Conservation (phyloP, 768 basidiomycete species). For the Rhizopogon rudus region DNA sequence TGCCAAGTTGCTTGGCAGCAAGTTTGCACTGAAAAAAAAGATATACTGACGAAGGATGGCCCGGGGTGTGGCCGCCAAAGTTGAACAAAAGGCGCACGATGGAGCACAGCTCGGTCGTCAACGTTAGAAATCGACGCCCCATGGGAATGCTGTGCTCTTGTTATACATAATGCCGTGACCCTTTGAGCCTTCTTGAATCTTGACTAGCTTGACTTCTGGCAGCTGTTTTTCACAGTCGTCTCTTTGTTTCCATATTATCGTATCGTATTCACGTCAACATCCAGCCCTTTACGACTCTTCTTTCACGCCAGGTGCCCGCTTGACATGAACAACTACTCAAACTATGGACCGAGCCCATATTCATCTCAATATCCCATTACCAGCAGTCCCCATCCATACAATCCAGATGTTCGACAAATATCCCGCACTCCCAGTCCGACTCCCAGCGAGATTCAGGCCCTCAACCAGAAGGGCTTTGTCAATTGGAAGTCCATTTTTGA, state of each 20-base stretch:
- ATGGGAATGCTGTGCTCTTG: not conserved
- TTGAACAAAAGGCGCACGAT: not conserved
- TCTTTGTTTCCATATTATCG: not conserved
- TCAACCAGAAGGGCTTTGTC: conserved; percentile 36
- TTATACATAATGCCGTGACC: not conserved
- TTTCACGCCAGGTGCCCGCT: not conserved
- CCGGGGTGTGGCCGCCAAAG: no score
- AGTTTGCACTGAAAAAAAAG: no score
- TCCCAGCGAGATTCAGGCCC: conserved; percentile 49
- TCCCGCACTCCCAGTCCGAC: conserved; percentile 59
- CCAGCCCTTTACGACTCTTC: not conserved
- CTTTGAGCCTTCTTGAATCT: not conserved
- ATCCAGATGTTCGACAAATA: conserved; percentile 11
- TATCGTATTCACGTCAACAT: not conserved
- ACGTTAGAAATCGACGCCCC: not conserved
- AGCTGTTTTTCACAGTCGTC: conserved; percentile 3
- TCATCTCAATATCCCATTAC: not conserved
- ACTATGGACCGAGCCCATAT: conserved; percentile 2
- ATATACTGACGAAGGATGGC: no score
- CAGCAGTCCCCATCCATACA: conserved; percentile 2
- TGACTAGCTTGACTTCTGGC: not conserved
- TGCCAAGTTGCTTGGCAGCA: no score
- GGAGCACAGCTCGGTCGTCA: not conserved
- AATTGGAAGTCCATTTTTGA: conserved; percentile 39
- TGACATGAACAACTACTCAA: conserved; percentile 13